These are phyloP conservation scores for Wickerhamiella hasegawae DNA, from an alignment of 805 yeast species.

Conservation along the genomic window DNA sequence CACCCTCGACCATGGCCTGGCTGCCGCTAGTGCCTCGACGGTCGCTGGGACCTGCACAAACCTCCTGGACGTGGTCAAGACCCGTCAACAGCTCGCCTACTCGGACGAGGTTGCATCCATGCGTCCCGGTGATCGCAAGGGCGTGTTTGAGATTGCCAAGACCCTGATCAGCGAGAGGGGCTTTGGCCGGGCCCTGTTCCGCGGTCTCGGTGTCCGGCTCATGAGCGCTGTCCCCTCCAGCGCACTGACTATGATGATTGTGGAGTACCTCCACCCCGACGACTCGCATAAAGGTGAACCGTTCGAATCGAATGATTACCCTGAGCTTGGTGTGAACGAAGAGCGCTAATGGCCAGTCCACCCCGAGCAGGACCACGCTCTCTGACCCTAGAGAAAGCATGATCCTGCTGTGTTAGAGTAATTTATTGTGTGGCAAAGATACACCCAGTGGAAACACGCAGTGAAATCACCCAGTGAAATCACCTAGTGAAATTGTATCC, in stretches of 20 bases:
- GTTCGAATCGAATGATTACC: not conserved
- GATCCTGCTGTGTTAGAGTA: no score
- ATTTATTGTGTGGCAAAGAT: no score
- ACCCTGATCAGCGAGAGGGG: conserved; percentile 26
- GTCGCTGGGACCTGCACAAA: conserved; percentile 24
- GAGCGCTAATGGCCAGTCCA: no score
- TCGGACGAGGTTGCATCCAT: conserved; percentile 24
- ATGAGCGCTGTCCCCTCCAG: conserved; percentile 25
- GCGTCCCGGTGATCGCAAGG: conserved; percentile 24
- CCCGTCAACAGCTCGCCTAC: conserved; percentile 29
- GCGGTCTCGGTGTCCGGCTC: conserved; percentile 25
- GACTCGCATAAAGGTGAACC: no score
- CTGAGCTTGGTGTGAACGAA: no score
- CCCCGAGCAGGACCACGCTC: not conserved
- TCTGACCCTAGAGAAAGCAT: no score
- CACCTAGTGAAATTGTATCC: no score
- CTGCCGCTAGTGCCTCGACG: conserved; percentile 24
- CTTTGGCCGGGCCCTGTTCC: conserved; percentile 20
- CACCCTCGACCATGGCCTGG: no score
- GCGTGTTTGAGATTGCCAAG: conserved; percentile 20
- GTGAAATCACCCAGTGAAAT: no score
- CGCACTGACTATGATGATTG: conserved; percentile 26
- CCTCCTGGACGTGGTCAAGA: conserved; percentile 27
- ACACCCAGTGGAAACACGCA: no score
- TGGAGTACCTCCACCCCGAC: conserved; percentile 26